Evolutionary conservation across 1,284 basidiomycete species (phyloP).

Genomic region (Heimioporus retisporus): DNA sequence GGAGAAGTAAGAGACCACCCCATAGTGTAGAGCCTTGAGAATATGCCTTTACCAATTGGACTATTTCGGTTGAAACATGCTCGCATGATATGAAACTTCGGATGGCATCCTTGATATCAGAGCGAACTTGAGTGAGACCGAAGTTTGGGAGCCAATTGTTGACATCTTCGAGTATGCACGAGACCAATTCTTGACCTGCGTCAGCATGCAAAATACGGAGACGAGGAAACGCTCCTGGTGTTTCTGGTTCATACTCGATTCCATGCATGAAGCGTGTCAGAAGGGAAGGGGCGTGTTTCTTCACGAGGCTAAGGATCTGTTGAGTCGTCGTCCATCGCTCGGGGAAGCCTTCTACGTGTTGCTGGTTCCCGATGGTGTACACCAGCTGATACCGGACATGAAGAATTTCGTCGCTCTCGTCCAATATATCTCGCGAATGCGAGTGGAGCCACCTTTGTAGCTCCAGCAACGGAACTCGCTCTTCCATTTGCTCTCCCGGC

Average conservation of each 20-base stretch:
- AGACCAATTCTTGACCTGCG: constrained; percentile 36
- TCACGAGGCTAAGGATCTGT: constrained; percentile 47
- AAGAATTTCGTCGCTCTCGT: constrained; percentile 66
- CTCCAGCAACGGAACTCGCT: constrained; percentile 26
- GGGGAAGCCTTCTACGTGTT: constrained; percentile 53
- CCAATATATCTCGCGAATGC: constrained; percentile 56
- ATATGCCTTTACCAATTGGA: constrained; percentile 23
- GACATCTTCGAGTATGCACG: constrained; percentile 36
- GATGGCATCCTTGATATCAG: constrained; percentile 26
- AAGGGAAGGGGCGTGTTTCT: constrained; percentile 22
- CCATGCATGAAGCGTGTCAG: constrained; percentile 27
- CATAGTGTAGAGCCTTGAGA: constrained; percentile 35
- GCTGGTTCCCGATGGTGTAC: constrained; percentile 57
- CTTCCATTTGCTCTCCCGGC: background rate
- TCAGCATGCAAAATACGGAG: constrained; percentile 44
- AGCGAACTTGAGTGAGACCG: constrained; percentile 28
- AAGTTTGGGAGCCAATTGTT: constrained; percentile 32
- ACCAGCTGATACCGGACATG: constrained; percentile 60
- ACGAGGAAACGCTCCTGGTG: constrained; percentile 40
- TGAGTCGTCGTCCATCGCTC: constrained; percentile 59
- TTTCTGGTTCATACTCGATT: constrained; percentile 19
- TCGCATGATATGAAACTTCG: constrained; percentile 33
- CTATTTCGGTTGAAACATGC: constrained; percentile 25
- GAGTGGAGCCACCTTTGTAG: constrained; percentile 49
- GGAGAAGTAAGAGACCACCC: constrained; percentile 51